Evolutionary conservation across 768 basidiomycete species (phyloP).

Genomic region (Lentinus tigrinus): DNA sequence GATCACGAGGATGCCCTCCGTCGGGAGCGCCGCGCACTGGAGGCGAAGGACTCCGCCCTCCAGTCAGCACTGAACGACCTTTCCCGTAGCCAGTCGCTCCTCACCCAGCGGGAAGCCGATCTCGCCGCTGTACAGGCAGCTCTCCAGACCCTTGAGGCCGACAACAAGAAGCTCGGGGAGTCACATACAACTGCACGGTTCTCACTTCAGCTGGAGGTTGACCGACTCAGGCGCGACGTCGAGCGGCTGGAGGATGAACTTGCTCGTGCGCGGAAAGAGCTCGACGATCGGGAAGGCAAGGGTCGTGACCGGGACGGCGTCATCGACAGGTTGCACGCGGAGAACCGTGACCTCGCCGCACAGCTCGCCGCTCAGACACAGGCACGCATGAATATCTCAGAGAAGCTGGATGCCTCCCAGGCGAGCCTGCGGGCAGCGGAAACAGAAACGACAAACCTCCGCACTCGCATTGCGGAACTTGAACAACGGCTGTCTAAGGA

Average conservation of each 20-base stretch:
- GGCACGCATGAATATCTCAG: slow-evolving; percentile 78
- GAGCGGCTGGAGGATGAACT: slow-evolving; percentile 80
- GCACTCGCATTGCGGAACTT: slow-evolving; percentile 65
- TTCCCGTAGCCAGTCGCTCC: slow-evolving; percentile 57
- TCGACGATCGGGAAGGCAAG: slow-evolving; percentile 64
- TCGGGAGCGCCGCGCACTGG: slow-evolving; percentile 59
- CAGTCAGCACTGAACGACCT: slow-evolving; percentile 64
- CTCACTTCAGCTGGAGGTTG: slow-evolving; percentile 87
- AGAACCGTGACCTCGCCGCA: slow-evolving; percentile 76
- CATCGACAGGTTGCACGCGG: slow-evolving; percentile 73
- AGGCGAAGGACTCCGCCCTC: slow-evolving; percentile 69
- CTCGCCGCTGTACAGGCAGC: slow-evolving; percentile 69
- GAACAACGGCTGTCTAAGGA: slow-evolving; percentile 83
- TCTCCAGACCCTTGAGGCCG: slow-evolving; percentile 68
- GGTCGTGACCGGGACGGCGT: slow-evolving; percentile 68
- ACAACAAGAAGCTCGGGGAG: slow-evolving; percentile 80
- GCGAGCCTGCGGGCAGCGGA: slow-evolving; percentile 65
- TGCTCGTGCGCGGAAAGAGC: slow-evolving; percentile 63
- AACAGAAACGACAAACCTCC: slow-evolving; percentile 57
- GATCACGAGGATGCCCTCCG: slow-evolving; percentile 63
- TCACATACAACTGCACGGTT: slow-evolving; percentile 80
- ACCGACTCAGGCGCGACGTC: slow-evolving; percentile 81
- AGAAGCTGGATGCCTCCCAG: slow-evolving; percentile 81
- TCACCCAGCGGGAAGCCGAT: slow-evolving; percentile 75
- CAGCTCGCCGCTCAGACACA: slow-evolving; percentile 86